Evolutionary conservation across 495 filamentous ascomycete species (phyloP).

Genomic region (Aspergillus taichungensis): DNA sequence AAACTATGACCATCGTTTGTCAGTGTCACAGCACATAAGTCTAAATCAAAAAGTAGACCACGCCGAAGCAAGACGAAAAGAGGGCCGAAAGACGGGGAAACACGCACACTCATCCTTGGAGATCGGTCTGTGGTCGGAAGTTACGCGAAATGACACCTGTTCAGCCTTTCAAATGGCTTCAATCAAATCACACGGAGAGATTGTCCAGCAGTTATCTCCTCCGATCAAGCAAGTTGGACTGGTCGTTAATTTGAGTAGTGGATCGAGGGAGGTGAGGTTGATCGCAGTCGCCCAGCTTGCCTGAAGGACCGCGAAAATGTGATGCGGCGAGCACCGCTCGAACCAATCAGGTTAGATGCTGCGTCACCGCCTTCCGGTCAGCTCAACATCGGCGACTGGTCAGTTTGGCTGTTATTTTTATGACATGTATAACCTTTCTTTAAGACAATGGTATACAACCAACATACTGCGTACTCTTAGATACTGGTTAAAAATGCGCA

Average conservation of each 20-base stretch:
- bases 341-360: constrained; percentile 17
- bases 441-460: no score
- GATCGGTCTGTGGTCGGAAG: not conserved
- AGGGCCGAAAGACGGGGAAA: not conserved
- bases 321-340: constrained; percentile 19
- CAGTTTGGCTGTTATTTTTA: no score
- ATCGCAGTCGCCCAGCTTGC: constrained; percentile 9
- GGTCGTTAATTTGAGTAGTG: constrained; percentile 3
- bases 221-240: constrained; percentile 5
- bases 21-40: constrained; percentile 5
- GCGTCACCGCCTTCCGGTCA: constrained; percentile 19
- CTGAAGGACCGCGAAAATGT: constrained; percentile 27
- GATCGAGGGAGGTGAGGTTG: not conserved
- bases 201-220: not conserved
- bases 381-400: not conserved
- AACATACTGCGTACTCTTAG: no score
- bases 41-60: not conserved
- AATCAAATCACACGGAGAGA: no score
- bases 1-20: constrained; percentile 41
- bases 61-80: not conserved
- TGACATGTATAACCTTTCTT: no score
- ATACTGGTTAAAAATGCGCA: no score
- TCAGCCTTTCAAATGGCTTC: no score
- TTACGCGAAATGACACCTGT: no score
- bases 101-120: constrained; percentile 35